These are phyloP conservation scores for Pythium monospermum DNA, from an alignment of 352 stramenopile species.

Conservation along the genomic window DNA sequence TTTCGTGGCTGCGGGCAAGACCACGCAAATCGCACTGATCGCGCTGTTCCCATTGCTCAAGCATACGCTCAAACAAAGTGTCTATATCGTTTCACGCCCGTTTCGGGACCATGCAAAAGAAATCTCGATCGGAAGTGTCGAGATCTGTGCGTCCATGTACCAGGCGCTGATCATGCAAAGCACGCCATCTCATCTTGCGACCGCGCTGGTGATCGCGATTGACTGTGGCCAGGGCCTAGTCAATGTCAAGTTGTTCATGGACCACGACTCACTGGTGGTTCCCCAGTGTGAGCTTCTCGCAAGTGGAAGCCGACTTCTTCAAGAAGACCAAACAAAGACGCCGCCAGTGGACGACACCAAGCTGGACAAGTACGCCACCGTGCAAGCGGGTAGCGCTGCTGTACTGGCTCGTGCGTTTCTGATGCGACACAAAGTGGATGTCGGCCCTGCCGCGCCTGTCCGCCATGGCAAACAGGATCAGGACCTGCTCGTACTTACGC, in stretches of 20 bases:
- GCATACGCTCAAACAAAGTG: neutral
- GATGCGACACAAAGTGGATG: neutral
- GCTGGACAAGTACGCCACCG: too few relatives aligned
- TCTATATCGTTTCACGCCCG: neutral
- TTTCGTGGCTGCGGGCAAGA: neutral
- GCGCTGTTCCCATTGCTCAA: too few relatives aligned
- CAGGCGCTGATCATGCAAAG: conserved; percentile 14
- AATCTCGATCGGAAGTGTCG: neutral
- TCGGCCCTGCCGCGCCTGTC: neutral
- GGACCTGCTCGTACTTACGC: neutral
- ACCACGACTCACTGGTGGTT: neutral
- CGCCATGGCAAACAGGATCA: neutral
- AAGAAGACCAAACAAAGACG: too few relatives aligned
- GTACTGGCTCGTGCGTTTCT: too few relatives aligned
- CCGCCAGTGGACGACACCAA: too few relatives aligned
- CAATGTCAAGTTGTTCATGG: conserved; percentile 3
- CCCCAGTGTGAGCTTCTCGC: too few relatives aligned
- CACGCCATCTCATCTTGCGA: neutral
- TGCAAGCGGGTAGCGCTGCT: too few relatives aligned
- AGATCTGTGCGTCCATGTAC: conserved; percentile 9
- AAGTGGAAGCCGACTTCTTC: too few relatives aligned
- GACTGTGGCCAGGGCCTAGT: conserved; percentile 8
- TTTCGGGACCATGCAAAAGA: neutral
- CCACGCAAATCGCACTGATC: too few relatives aligned
- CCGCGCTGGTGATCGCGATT: conserved; percentile 4